These are phyloP conservation scores for Aspergillus sp. DNA, from an alignment of 2,329 filamentous ascomycete species.

Conservation along the genomic window DNA sequence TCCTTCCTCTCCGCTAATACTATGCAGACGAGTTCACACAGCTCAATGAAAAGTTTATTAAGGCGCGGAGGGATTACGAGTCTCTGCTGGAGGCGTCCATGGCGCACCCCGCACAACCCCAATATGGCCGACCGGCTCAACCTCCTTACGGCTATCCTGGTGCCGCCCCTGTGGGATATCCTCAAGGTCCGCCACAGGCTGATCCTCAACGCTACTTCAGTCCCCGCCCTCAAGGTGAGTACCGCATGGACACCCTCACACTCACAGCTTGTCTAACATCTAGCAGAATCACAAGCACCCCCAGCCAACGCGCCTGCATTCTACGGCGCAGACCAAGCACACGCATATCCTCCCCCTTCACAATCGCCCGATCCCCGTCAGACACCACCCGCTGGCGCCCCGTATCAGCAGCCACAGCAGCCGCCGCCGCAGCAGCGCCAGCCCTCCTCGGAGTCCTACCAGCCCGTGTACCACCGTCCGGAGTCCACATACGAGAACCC, in stretches of 20 bases:
- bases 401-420: conserved; percentile 44
- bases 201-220: conserved; percentile 71
- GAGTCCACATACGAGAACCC: conserved; percentile 70
- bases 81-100: conserved; percentile 93
- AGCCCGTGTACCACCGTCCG: conserved; percentile 54
- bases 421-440: conserved; percentile 54
- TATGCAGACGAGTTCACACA: conserved; percentile 90
- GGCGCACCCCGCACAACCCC: conserved; percentile 82
- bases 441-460: conserved; percentile 52
- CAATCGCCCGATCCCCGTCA: conserved; percentile 46
- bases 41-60: conserved; percentile 99
- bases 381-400: conserved; percentile 35
- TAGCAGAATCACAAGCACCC: conserved; percentile 34
- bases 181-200: conserved; percentile 48
- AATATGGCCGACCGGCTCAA: conserved; percentile 65
- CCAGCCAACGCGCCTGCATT: conserved; percentile 59
- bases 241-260: not conserved
- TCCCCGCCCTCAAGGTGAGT: conserved; percentile 49
- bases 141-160: conserved; percentile 38
- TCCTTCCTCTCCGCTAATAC: conserved; percentile 15
- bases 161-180: conserved; percentile 35
- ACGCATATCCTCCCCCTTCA: conserved; percentile 42
- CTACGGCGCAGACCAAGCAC: conserved; percentile 61
- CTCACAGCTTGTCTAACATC: conserved; percentile 22
- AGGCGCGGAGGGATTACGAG: conserved; percentile 94